Evolutionary conservation across 495 filamentous ascomycete species (phyloP), one percentile per base, ranked within the genome.

Genomic region (Hypomontagnella monticulosa): DNA sequence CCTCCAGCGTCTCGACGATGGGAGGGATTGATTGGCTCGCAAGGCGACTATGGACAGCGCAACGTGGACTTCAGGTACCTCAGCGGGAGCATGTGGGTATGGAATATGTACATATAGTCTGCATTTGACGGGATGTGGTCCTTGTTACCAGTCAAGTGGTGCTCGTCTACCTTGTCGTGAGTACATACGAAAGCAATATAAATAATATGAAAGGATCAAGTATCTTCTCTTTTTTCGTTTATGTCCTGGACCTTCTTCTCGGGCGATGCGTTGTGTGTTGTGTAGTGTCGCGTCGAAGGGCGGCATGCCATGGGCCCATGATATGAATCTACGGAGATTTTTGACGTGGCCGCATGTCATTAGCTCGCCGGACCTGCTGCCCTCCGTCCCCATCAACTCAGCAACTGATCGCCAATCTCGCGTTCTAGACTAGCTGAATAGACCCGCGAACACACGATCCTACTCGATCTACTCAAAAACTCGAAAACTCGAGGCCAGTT

Each of bases 281-380:
- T 38, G 60, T 64, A 58, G 62, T 42, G 61, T 66, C 49, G 61
- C 58, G 59, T 63, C 42, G 52, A 66, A 57, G 69, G 66, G 69
- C 71, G 63, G 59, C 63, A 57, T 66, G 63, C 61, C 57, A 69
- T 68, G 71, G 63, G 59, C 55, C 62, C 62, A 66, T 69, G 62
- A 70, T 66, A 61, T 61, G 57, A 59, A 66, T 62, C 61, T 62
- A 70, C 71, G 69, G 71, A 70, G 69, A 74, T 60, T 72, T 72
- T 74, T 70, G 71, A 74, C 71, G 71, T 74, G 71, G 71, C 71
- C 67, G 69, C 69, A 70, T 67, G 41, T 74, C 71, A 74, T 74
- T 74, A 72, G 69, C 50, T 69, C 43, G 66, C 60, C 52, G 60
- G 66, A 64, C 50, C 60, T 69, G 66, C 66, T 69, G 66, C 66